phyloP scores from a whole-genome alignment of 2,329 filamentous ascomycete species.

The Aureobasidium pullulans region DNA sequence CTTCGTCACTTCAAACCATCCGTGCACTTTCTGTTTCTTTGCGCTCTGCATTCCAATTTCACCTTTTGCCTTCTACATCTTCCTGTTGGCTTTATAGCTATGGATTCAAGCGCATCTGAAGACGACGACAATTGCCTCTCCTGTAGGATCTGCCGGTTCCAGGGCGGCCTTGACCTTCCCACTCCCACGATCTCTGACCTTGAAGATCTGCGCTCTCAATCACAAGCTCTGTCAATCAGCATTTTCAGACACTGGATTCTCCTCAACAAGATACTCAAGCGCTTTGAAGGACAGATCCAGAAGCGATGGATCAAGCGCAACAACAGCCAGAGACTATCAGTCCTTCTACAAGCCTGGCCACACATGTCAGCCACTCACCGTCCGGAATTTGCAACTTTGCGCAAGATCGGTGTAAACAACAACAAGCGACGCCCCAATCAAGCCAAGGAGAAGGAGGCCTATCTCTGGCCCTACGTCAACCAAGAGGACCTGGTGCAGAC shows the following conservation, averaged over 20 bases:
- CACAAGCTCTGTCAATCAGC: constrained; percentile 18
- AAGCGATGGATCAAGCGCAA: constrained; percentile 51
- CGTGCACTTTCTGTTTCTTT: neutral
- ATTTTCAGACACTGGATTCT: constrained; percentile 32
- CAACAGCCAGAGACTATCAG: constrained; percentile 36
- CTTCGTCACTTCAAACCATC: neutral
- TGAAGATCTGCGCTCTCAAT: constrained; percentile 20
- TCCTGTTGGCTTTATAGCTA: neutral
- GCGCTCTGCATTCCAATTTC: neutral
- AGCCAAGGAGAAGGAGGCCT: constrained; percentile 26
- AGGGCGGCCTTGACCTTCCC: constrained; percentile 19
- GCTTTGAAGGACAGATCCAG: constrained; percentile 45
- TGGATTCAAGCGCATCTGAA: neutral
- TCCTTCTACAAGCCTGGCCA: constrained; percentile 45
- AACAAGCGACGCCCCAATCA: constrained; percentile 17
- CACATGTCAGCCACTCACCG: constrained; percentile 44
- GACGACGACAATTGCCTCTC: constrained; percentile 5
- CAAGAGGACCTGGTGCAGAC: constrained; percentile 46
- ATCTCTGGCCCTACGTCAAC: constrained; percentile 51
- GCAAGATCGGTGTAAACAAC: constrained; percentile 19
- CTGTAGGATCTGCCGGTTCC: constrained; percentile 6
- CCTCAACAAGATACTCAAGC: constrained; percentile 38
- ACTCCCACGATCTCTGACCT: constrained; percentile 12
- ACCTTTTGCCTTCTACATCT: neutral
- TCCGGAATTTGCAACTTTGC: constrained; percentile 41